Conservation (phyloP, 345 rosid genomes). For the Rhodamnia rubescens region DNA sequence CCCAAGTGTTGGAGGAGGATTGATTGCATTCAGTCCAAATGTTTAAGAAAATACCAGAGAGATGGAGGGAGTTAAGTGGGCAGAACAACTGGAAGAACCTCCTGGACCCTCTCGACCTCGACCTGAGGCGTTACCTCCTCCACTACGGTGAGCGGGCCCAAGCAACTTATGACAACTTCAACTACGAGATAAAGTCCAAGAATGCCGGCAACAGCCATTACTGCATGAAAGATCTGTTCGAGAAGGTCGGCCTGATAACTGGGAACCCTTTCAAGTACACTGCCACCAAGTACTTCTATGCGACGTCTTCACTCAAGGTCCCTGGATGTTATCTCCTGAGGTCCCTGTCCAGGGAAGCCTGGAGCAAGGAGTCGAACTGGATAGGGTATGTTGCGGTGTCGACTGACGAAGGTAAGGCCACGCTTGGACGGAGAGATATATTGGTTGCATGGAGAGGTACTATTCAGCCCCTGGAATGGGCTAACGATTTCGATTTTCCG, state of each 20-base stretch:
- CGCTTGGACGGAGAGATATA: slow-evolving; percentile 68
- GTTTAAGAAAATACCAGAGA: slow-evolving; percentile 24
- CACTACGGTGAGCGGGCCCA: slow-evolving; percentile 83
- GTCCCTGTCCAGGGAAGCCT: slow-evolving; percentile 63
- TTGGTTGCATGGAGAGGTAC: slow-evolving; percentile 86
- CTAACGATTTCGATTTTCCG: slow-evolving; percentile 42
- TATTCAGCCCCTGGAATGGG: slow-evolving; percentile 53
- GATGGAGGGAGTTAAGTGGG: slow-evolving; percentile 68
- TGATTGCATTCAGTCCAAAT: background rate
- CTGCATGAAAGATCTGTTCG: slow-evolving; percentile 35
- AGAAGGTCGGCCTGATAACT: slow-evolving; percentile 34
- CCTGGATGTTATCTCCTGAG: slow-evolving; percentile 46
- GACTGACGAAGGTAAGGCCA: slow-evolving; percentile 47
- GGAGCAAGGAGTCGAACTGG: slow-evolving; percentile 82
- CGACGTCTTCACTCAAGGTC: slow-evolving; percentile 36
- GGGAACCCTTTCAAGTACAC: slow-evolving; percentile 40
- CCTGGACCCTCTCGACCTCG: slow-evolving; percentile 58
- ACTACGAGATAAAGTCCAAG: slow-evolving; percentile 36
- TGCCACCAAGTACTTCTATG: slow-evolving; percentile 45
- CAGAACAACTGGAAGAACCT: slow-evolving; percentile 46
- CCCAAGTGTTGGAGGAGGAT: background rate
- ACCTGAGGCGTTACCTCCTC: slow-evolving; percentile 59
- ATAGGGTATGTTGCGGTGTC: slow-evolving; percentile 76
- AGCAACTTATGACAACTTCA: slow-evolving; percentile 60
- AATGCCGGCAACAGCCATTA: slow-evolving; percentile 53